These are phyloP conservation scores for Pseudogymnoascus sp. DNA, from an alignment of 2,329 filamentous ascomycete genomes.

Conservation along the genomic window DNA sequence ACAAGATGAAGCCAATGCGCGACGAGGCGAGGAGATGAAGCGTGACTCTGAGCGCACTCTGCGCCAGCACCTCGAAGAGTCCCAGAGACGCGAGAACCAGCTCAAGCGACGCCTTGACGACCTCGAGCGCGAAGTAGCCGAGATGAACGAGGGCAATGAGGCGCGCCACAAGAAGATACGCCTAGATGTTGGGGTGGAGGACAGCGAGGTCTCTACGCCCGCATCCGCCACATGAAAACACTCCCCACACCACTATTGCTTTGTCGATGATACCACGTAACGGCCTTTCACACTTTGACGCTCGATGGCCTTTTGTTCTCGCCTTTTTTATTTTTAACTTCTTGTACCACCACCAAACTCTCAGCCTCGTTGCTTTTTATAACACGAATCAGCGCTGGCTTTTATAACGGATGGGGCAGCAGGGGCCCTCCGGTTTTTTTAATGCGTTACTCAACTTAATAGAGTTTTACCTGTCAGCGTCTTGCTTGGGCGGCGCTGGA, in stretches of 20 bases:
- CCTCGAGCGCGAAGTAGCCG: slow-evolving; percentile 48
- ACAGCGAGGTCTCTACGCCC: slow-evolving; percentile 22
- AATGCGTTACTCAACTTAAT: slow-evolving; percentile 2
- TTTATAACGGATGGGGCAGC: slow-evolving; percentile 3
- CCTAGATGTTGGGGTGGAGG: slow-evolving; percentile 37
- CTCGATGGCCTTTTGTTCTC: slow-evolving; percentile 1
- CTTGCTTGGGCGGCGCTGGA: slow-evolving; percentile 7
- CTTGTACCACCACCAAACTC: slow-evolving; percentile 8
- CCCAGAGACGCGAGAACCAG: slow-evolving; percentile 69
- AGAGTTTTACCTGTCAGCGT: slow-evolving; percentile 6
- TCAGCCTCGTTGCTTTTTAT: not conserved
- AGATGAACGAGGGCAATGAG: slow-evolving; percentile 36
- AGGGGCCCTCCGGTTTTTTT: slow-evolving; percentile 5
- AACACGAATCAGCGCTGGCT: not conserved
- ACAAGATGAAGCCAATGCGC: slow-evolving; percentile 61
- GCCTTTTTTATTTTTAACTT: not conserved
- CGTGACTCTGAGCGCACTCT: slow-evolving; percentile 47
- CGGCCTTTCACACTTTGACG: slow-evolving; percentile 7
- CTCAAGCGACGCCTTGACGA: slow-evolving; percentile 78
- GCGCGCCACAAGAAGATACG: slow-evolving; percentile 48
- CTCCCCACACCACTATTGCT: slow-evolving; percentile 2
- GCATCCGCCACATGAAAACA: slow-evolving; percentile 10
- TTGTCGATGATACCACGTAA: slow-evolving; percentile 11
- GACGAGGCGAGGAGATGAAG: slow-evolving; percentile 50
- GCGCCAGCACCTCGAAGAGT: slow-evolving; percentile 62